Conservation (phyloP, 2,329 filamentous ascomycete genomes). For the Rutstroemia sp. region DNA sequence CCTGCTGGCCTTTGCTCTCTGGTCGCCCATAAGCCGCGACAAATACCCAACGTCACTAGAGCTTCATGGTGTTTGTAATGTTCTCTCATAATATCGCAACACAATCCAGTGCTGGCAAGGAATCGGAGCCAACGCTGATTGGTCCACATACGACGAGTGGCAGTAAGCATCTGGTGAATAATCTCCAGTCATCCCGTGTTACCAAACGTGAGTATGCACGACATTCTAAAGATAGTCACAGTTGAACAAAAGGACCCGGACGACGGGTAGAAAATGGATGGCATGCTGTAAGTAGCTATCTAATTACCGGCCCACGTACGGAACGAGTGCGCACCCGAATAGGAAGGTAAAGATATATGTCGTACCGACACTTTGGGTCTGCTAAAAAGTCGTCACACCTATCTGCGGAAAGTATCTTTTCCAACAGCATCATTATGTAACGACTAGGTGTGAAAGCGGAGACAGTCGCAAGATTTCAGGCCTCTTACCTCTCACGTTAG, state of each 20-base stretch:
- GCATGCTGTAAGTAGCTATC: neutral
- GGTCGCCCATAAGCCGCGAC: conserved; percentile 2
- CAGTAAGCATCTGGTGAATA: neutral
- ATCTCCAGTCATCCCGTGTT: conserved; percentile 4
- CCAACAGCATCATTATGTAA: no score
- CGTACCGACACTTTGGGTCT: conserved; percentile 8
- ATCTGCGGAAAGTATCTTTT: no score
- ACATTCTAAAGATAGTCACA: conserved; percentile 2
- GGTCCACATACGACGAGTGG: neutral
- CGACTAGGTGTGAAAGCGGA: no score
- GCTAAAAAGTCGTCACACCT: neutral
- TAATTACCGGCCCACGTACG: conserved; percentile 4
- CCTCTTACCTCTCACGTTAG: no score
- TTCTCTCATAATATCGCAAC: neutral
- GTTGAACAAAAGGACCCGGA: neutral
- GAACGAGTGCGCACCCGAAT: neutral
- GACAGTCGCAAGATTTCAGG: no score
- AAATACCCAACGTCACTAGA: conserved; percentile 2
- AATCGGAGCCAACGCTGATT: neutral
- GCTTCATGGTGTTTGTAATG: neutral
- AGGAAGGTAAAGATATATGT: conserved; percentile 2
- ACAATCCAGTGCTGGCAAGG: neutral
- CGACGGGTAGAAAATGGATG: conserved; percentile 4
- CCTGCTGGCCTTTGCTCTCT: neutral
- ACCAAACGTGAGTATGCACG: neutral